A percentile compares a stretch with the other conserved stretches of the same genome.
Conservation (phyloP, 2,329 filamentous ascomycete species). For the Colletotrichum sp. region DNA sequence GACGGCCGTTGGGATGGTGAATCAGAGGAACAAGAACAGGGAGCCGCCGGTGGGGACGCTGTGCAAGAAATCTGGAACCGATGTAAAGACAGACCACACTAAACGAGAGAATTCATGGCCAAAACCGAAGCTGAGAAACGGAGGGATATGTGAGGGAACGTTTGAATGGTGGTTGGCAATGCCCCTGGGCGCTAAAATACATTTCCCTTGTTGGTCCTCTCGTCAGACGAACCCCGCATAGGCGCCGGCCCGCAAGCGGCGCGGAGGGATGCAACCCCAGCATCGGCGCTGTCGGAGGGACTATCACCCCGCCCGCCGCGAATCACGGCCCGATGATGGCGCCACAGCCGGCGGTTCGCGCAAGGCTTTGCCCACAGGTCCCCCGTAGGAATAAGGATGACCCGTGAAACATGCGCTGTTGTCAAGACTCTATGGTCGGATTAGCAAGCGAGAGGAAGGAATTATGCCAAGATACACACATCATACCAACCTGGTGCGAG, state of each 20-base stretch:
- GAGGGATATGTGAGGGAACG: too few relatives aligned
- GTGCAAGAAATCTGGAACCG: not conserved
- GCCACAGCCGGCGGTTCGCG: not conserved
- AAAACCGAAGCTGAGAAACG: not conserved
- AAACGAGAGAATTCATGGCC: not conserved
- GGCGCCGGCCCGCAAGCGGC: not conserved
- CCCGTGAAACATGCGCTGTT: not conserved
- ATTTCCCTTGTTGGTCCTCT: not conserved
- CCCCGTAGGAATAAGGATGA: not conserved
- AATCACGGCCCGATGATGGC: not conserved
- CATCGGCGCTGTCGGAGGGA: not conserved
- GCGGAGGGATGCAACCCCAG: not conserved
- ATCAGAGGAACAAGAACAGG: not conserved
- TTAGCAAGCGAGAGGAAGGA: not conserved
- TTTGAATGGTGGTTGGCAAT: not conserved
- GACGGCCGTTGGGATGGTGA: not conserved
- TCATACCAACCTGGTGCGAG: accelerated
- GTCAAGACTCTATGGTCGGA: not conserved
- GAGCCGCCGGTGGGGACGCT: not conserved
- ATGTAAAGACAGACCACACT: not conserved
- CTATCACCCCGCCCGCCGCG: not conserved
- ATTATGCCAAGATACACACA: not conserved
- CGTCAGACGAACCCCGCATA: not conserved
- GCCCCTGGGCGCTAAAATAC: not conserved
- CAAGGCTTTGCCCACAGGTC: accelerated